Evolutionary conservation across 2,329 filamentous ascomycete species (phyloP), one percentile per base, ranked within the genome.

Genomic region (Anthostomella pinea): DNA sequence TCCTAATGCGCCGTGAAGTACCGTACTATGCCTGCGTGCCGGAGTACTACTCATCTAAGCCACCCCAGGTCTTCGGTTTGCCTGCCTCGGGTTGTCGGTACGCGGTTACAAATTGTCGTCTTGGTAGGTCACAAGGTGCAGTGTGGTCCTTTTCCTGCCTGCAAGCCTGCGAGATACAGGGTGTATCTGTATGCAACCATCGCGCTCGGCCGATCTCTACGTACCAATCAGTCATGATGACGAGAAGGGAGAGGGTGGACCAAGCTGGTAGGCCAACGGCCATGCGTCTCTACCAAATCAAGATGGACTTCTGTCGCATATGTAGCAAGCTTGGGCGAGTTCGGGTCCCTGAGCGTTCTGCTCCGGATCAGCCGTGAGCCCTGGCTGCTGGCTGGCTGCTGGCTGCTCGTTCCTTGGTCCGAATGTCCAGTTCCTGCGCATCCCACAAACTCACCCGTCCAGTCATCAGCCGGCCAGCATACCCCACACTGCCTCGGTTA

Each of bases 401-500:
- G 43, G 37, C 46, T 33, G 22, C 15, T 15, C 24, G 4, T 19
- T 30, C 17, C 19, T 19, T 34, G 23, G 33, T 20, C 23, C 17
- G 35, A 34, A 30, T 51, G 42, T 35, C 44, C 41, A 52, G 46
- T 53, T 46, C 54, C 50, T 56, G 51, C 39, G 37, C 47, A 46
- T 51, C 43, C 35, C 38, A 37, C 35, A 33, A 14, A 17, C 32
- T 35, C 30, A 36, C 13, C 27, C 14, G 19, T 16, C 41, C 46
- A 49, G 36, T 49, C 38, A 51, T 32, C 26, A 30, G 43, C 43
- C 29, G 43, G 44, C 33, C 39, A 39, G 46, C 39, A 40, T 56
- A 57, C 54, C 54, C 54, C 54, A 57, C 54, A 57, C 46, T 52
- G 41, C 45, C 37, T 47, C 43, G 41, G 43, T 43, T 47, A 46